Conservation (phyloP, 495 filamentous ascomycete genomes). For the Penicillium roqueforti region DNA sequence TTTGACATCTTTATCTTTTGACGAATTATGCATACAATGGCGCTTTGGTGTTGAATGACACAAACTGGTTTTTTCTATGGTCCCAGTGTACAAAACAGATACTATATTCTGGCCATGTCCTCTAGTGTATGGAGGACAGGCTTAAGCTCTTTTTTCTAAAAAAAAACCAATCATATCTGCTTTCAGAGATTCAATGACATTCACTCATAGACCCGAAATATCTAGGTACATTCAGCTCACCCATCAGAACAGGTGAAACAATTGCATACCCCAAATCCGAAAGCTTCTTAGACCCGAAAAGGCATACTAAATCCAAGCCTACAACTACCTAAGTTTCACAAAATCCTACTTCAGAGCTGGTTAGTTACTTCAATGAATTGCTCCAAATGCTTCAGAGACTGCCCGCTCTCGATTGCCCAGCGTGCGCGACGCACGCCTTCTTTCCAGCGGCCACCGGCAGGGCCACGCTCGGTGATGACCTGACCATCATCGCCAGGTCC, state of each 20-base stretch:
- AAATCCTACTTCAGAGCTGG: slow-evolving; percentile 20
- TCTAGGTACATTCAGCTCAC: background rate
- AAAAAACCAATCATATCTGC: background rate
- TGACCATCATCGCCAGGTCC: slow-evolving; percentile 67
- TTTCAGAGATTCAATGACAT: background rate
- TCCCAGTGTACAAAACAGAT: background rate
- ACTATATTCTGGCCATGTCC: background rate
- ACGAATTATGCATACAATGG: slow-evolving; percentile 30
- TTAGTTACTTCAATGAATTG: slow-evolving; percentile 63
- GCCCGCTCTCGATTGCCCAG: slow-evolving; percentile 78
- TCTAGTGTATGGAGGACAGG: background rate
- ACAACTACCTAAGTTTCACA: background rate
- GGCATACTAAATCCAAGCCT: background rate
- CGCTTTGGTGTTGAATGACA: slow-evolving; percentile 27
- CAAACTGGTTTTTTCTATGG: slow-evolving; percentile 7
- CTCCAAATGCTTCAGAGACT: slow-evolving; percentile 69
- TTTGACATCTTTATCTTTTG: slow-evolving; percentile 9
- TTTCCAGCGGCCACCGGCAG: slow-evolving; percentile 85
- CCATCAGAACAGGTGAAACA: background rate
- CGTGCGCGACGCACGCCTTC: slow-evolving; percentile 80
- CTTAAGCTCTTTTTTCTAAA: background rate
- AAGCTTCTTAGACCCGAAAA: background rate
- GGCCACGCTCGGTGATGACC: slow-evolving; percentile 74
- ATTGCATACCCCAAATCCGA: background rate
- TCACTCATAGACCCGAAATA: background rate